These are phyloP conservation scores for Camellia sinensis DNA, from an alignment of 148 eudicot species.

Conservation along the genomic window DNA sequence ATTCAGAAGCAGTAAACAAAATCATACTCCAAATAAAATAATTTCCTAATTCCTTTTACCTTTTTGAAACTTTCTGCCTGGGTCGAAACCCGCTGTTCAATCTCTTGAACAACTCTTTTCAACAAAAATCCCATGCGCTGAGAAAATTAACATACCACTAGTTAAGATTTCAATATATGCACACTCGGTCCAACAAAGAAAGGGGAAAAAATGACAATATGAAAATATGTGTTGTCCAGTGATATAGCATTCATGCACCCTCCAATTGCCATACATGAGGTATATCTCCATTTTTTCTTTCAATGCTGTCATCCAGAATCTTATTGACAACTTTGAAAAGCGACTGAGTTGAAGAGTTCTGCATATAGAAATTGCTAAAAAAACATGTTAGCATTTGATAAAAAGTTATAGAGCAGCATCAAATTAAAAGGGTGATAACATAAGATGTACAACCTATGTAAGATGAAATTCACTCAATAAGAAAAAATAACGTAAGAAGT, in stretches of 20 bases:
- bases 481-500: conserved; percentile 2
- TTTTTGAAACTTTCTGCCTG: conserved; percentile 64
- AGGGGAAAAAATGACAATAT: too few species aligned
- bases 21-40: background rate
- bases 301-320: conserved; percentile 79
- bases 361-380: conserved; percentile 29
- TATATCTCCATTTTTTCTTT: conserved; percentile 71
- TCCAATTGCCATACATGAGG: conserved; percentile 49
- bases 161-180: conserved; percentile 7
- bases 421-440: background rate
- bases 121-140: conserved; percentile 76
- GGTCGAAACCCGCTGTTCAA: conserved; percentile 67
- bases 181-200: conserved; percentile 5
- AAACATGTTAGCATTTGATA: background rate
- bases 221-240: background rate
- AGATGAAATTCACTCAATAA: background rate
- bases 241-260: conserved; percentile 15
- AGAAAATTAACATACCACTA: conserved; percentile 8
- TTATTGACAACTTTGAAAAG: conserved; percentile 65
- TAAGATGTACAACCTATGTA: background rate
- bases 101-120: conserved; percentile 75
- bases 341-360: conserved; percentile 72
- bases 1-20: conserved; percentile 11
- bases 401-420: conserved; percentile 8
- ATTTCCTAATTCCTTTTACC: conserved; percentile 36